Percentiles rank a stretch among this genome's conserved stretches.
Evolutionary conservation across 352 stramenopile species (phyloP).

Genomic region (Phytophthora palmivora): DNA sequence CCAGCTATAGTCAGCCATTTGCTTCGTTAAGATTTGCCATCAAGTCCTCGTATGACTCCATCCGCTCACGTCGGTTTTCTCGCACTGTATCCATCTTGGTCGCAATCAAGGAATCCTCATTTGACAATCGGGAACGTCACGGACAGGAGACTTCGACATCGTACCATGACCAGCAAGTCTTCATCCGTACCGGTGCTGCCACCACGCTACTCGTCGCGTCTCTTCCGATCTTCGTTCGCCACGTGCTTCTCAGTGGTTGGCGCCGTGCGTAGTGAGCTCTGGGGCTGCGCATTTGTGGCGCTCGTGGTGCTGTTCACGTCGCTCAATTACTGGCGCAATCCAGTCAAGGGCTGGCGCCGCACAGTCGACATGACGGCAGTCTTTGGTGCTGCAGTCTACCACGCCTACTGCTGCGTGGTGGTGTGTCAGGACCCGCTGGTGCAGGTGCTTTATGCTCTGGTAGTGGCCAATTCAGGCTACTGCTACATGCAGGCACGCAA

Average conservation of each 20-base stretch:
- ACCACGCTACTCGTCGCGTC: slow-evolving; percentile 66
- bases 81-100: slow-evolving; percentile 24
- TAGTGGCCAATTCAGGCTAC: slow-evolving; percentile 72
- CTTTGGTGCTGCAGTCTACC: slow-evolving; percentile 60
- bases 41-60: slow-evolving; percentile 7
- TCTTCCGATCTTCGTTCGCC: slow-evolving; percentile 79
- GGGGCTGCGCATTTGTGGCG: slow-evolving; percentile 65
- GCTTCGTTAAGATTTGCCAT: background rate
- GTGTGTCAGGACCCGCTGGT: slow-evolving; percentile 62
- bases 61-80: slow-evolving; percentile 15
- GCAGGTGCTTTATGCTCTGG: slow-evolving; percentile 67
- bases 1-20: background rate
- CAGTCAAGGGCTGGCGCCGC: slow-evolving; percentile 77
- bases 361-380: slow-evolving; percentile 75
- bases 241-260: slow-evolving; percentile 69
- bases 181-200: slow-evolving; percentile 57
- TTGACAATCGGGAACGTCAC: slow-evolving; percentile 22
- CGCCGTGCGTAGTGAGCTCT: slow-evolving; percentile 63
- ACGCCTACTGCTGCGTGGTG: slow-evolving; percentile 69
- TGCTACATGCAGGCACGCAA: slow-evolving; percentile 78
- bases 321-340: slow-evolving; percentile 87
- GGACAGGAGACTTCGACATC: background rate
- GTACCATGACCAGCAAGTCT: slow-evolving; percentile 8
- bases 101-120: slow-evolving; percentile 18
- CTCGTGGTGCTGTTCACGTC: slow-evolving; percentile 82